A percentile compares a stretch with the other conserved stretches of the same genome.
Evolutionary conservation across 352 stramenopile genomes (phyloP).

Genomic region (Aphanomyces astaci): DNA sequence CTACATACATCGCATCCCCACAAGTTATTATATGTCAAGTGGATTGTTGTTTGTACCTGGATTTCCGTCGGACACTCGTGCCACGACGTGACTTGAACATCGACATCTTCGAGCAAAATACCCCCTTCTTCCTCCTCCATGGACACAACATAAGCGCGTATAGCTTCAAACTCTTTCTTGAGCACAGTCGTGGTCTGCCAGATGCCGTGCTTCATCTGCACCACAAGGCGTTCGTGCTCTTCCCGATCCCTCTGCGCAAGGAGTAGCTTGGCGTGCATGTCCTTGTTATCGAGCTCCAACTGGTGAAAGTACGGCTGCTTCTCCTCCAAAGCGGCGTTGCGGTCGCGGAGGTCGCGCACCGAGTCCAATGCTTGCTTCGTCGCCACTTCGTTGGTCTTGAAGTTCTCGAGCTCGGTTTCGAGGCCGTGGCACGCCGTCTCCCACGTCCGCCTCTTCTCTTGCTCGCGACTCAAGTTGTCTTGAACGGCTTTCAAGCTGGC

Average conservation of each 20-base stretch:
- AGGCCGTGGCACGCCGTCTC: constrained; percentile 32
- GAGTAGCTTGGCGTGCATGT: constrained; percentile 38
- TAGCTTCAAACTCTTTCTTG: constrained; percentile 21
- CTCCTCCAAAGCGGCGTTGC: constrained; percentile 33
- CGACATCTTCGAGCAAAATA: constrained; percentile 15
- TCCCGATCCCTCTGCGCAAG: constrained; percentile 34
- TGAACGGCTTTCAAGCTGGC: constrained; percentile 31
- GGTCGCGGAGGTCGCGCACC: constrained; percentile 28
- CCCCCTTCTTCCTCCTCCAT: constrained; percentile 18
- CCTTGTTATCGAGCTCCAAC: constrained; percentile 42
- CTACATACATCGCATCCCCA: background rate
- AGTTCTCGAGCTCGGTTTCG: constrained; percentile 34
- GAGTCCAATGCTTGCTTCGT: background rate
- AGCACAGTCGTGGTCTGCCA: constrained; percentile 17
- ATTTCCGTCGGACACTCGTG: constrained; percentile 21
- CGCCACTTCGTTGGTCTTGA: constrained; percentile 27
- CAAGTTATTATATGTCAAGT: background rate
- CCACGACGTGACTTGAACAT: constrained; percentile 16
- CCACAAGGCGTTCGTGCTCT: constrained; percentile 18
- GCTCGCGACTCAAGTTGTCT: constrained; percentile 35
- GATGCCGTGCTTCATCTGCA: constrained; percentile 22
- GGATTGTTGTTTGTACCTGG: constrained; percentile 17
- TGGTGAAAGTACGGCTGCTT: constrained; percentile 34
- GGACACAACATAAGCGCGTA: constrained; percentile 7
- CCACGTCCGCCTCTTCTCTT: constrained; percentile 43